Evolutionary conservation across 169 alveolate genomes (phyloP).

Genomic region (Cryptosporidium sp.): DNA sequence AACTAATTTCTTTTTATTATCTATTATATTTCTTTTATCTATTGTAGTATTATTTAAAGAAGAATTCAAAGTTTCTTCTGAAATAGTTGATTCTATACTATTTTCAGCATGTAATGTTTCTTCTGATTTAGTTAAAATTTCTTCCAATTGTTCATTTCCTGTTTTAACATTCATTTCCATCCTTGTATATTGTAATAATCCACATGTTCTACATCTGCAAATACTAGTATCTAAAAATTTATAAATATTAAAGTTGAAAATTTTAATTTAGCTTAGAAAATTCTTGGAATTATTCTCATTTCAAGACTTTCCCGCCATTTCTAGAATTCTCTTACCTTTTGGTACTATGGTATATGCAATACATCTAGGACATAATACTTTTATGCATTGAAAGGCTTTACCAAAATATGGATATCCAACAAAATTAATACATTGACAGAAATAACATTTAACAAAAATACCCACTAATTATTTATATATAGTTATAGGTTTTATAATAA

Average conservation of each 20-base stretch:
- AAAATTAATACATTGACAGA: constrained; percentile 40
- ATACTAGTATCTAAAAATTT: neutral
- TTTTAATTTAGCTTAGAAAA: neutral
- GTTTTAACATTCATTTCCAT: neutral
- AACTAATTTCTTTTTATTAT: neutral
- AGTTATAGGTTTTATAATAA: neutral
- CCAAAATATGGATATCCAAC: constrained; percentile 69
- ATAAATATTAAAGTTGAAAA: neutral
- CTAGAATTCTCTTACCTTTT: constrained; percentile 8
- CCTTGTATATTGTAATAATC: constrained; percentile 10
- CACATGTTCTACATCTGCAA: constrained; percentile 55
- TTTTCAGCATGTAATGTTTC: neutral
- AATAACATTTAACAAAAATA: constrained; percentile 51
- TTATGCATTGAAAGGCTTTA: constrained; percentile 15
- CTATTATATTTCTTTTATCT: neutral
- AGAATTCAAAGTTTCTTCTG: neutral
- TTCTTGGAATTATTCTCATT: neutral
- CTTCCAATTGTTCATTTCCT: neutral
- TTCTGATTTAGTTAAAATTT: neutral
- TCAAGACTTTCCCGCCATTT: neutral
- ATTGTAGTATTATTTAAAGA: neutral
- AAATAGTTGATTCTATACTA: too few relatives aligned
- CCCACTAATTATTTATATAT: neutral
- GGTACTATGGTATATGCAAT: constrained; percentile 41
- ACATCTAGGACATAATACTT: constrained; percentile 50